Percentiles rank a stretch among this genome's conserved stretches.
Conservation (phyloP, 2,329 filamentous ascomycete genomes). For the Pseudocercospora vitis region DNA sequence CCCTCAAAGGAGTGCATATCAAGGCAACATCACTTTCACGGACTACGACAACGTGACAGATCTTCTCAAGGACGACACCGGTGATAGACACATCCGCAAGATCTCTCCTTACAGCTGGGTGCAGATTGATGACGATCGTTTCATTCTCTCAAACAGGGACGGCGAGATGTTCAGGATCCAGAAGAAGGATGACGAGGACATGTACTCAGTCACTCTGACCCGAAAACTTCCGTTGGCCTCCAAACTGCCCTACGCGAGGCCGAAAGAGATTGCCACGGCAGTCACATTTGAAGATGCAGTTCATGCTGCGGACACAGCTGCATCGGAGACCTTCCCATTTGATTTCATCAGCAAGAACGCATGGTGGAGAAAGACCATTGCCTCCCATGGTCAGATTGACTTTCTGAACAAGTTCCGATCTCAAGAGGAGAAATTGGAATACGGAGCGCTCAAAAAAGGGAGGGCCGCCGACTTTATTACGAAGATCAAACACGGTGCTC, state of each 20-base stretch:
- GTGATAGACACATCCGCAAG: conserved; percentile 73
- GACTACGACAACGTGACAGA: conserved; percentile 93
- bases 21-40: conserved; percentile 69
- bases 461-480: conserved; percentile 88
- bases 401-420: conserved; percentile 67
- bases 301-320: conserved; percentile 73
- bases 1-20: conserved; percentile 11
- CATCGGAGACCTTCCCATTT: conserved; percentile 40
- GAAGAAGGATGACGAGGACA: conserved; percentile 37
- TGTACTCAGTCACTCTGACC: conserved; percentile 45
- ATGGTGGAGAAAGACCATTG: conserved; percentile 67
- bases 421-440: conserved; percentile 55
- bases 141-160: conserved; percentile 64
- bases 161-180: conserved; percentile 61
- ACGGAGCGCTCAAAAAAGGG: conserved; percentile 69
- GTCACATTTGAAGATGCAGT: conserved; percentile 72
- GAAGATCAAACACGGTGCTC: conserved; percentile 80
- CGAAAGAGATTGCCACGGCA: conserved; percentile 66
- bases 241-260: conserved; percentile 63
- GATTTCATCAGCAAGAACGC: conserved; percentile 66
- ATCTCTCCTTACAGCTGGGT: conserved; percentile 83
- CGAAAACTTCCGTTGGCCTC: conserved; percentile 42
- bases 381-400: conserved; percentile 62
- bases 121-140: conserved; percentile 66
- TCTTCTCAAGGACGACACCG: conserved; percentile 76